Base-by-base conservation (phyloP, 768 basidiomycete species). In the Mycena chlorophos region DNA sequence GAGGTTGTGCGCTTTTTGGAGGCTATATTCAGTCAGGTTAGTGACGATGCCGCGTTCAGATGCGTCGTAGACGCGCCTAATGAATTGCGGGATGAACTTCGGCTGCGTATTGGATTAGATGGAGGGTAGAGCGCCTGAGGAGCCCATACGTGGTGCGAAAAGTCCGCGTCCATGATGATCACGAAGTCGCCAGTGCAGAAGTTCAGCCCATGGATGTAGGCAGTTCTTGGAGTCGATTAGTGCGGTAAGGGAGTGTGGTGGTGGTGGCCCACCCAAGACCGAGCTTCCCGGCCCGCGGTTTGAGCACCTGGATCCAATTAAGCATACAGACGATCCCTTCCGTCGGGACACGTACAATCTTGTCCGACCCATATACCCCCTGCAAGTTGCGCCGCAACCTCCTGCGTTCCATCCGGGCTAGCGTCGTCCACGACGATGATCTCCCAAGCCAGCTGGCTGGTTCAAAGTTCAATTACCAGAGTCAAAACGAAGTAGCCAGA, bases 91-190 rank as follows among this genome's bases (percentile, higher is more conserved):
- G 54, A 96, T 94, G 69, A 94, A 96, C 73, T 95, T 96, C 37
- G 94, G 94, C 94, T 94, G 51, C 8, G 8, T 49, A 50, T 65
- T 31, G 60, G 50, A 47, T 52, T 26, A 40, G n/a, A 22, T 27
- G 38, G 46, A 25, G 23, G 42, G 38, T 1, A 49, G 40, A 3
- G 16, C 19, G 19, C 12, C 34, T 4, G 25, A 27, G 52, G 17
- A 25, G 54, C 39, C 19, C 56, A 73, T 73, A 93, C 93, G 63
- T 96, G 94, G 66, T 96, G 94, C 4, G 92, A 94, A 71, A 96
- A 94, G 73, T 96, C 94, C 49, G 94, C 94, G 64, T 96, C 94
- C 94, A 96, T 96, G 68, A 96, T 95, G 66, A 95, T 91, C 20
- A 94, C 91, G 73, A 94, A 96, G 71, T 92, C 91, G 8, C 94